A percentile compares a stretch with the other conserved stretches of the same genome.
phyloP scores from a whole-genome alignment of 1,284 basidiomycete genomes.

The Ustilago crameri region DNA sequence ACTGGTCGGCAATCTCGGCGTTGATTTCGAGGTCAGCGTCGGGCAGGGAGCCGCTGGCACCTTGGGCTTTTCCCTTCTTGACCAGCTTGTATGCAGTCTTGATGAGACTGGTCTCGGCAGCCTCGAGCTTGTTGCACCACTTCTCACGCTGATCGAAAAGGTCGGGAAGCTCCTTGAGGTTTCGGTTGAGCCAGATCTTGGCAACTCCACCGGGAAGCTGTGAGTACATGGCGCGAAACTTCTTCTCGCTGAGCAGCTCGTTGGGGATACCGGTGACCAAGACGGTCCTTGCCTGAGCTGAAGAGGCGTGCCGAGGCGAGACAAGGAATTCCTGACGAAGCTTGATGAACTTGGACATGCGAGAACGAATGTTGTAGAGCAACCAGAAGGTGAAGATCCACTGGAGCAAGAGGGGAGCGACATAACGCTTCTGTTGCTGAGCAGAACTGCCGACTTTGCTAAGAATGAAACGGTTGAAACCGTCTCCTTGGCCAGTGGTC shows the following conservation, averaged over 20 bases:
- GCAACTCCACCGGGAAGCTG: constrained; percentile 85
- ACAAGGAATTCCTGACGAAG: constrained; percentile 87
- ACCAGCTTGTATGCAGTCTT: constrained; percentile 77
- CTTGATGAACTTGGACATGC: constrained; percentile 83
- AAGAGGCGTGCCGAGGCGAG: constrained; percentile 76
- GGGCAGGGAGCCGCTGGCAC: constrained; percentile 35
- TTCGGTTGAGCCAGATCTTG: constrained; percentile 86
- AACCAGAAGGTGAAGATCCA: constrained; percentile 74
- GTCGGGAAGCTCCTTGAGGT: constrained; percentile 85
- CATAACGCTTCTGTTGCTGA: constrained; percentile 58
- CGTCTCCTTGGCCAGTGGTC: constrained; percentile 70
- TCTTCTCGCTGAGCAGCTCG: constrained; percentile 76
- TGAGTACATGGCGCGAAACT: constrained; percentile 77
- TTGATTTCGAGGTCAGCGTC: constrained; percentile 51
- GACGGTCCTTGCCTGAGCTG: constrained; percentile 86
- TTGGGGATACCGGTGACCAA: constrained; percentile 89
- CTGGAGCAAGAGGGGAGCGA: constrained; percentile 60
- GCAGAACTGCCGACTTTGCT: constrained; percentile 73
- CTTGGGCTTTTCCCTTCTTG: constrained; percentile 66
- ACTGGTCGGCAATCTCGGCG: constrained; percentile 58
- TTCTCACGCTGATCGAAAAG: constrained; percentile 81
- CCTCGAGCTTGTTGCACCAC: constrained; percentile 83
- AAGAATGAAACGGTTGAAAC: constrained; percentile 81
- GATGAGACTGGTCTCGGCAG: constrained; percentile 81
- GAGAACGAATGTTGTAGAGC: constrained; percentile 80